A percentile compares a stretch with the other conserved stretches of the same genome.
These are phyloP conservation scores for Aspergillus sp. DNA, from an alignment of 2,329 filamentous ascomycete genomes.

Conservation along the genomic window DNA sequence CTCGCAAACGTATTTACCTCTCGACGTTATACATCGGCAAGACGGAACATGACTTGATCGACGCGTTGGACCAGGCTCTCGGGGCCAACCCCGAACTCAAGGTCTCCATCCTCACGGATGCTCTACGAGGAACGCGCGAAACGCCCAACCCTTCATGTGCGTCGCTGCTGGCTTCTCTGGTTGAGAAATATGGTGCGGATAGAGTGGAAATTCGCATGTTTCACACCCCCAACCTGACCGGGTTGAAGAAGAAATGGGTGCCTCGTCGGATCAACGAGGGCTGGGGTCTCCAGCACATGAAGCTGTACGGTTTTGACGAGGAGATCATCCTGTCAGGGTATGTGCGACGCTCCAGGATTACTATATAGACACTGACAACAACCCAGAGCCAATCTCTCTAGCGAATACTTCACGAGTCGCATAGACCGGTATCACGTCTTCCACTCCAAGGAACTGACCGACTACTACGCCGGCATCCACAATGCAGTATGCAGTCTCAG, in stretches of 20 bases:
- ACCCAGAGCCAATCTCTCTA: conserved; percentile 76
- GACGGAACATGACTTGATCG: conserved; percentile 84
- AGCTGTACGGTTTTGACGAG: conserved; percentile 93
- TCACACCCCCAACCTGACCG: conserved; percentile 93
- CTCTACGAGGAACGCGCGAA: conserved; percentile 86
- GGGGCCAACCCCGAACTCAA: conserved; percentile 72
- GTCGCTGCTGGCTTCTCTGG: conserved; percentile 80
- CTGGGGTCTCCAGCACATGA: conserved; percentile 99
- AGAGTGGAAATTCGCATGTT: conserved; percentile 96
- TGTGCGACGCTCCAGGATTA: conserved; percentile 17
- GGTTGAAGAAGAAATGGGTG: conserved; percentile 77
- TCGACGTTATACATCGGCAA: conserved; percentile 98
- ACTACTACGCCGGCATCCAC: conserved; percentile 81
- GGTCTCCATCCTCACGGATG: conserved; percentile 89
- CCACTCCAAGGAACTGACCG: conserved; percentile 72
- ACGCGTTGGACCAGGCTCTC: conserved; percentile 74
- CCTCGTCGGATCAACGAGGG: conserved; percentile 94
- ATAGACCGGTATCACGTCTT: conserved; percentile 95
- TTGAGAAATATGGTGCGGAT: conserved; percentile 77
- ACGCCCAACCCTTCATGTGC: conserved; percentile 83
- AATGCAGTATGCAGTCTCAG: conserved; percentile 75
- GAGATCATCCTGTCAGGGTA: conserved; percentile 92
- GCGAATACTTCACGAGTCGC: conserved; percentile 94
- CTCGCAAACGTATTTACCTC: conserved; percentile 79
- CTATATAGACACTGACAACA: background rate